Conservation (phyloP, 768 basidiomycete species). For the Boletus rubropictus region DNA sequence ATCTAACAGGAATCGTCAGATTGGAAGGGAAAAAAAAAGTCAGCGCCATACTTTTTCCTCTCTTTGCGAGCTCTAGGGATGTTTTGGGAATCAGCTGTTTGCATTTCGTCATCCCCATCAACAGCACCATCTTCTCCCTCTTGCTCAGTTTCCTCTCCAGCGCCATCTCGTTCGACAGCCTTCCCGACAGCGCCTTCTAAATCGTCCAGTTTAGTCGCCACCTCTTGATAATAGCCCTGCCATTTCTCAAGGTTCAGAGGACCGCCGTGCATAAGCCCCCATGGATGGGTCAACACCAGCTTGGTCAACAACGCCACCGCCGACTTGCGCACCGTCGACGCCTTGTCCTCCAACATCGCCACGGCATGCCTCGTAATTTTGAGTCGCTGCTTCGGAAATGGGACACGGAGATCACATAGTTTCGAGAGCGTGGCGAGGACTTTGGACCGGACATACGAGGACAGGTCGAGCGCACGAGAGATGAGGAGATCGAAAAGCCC, state of each 20-base stretch:
- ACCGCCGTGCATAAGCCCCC: slow-evolving; percentile 79
- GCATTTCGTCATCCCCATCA: slow-evolving; percentile 32
- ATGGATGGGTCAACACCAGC: slow-evolving; percentile 84
- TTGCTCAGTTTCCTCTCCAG: slow-evolving; percentile 33
- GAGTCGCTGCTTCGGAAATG: slow-evolving; percentile 84
- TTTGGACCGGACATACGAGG: slow-evolving; percentile 88
- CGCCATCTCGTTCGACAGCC: slow-evolving; percentile 44
- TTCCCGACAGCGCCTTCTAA: slow-evolving; percentile 66
- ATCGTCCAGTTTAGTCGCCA: slow-evolving; percentile 59
- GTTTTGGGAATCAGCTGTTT: slow-evolving; percentile 24
- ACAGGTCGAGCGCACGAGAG: slow-evolving; percentile 82
- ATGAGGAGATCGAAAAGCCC: slow-evolving; percentile 78
- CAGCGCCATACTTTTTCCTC: slow-evolving; percentile 23
- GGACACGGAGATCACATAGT: slow-evolving; percentile 68
- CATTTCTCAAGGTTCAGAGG: slow-evolving; percentile 65
- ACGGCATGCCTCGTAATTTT: slow-evolving; percentile 72
- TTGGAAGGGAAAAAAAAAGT: not conserved
- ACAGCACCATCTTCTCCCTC: slow-evolving; percentile 22
- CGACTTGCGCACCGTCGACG: slow-evolving; percentile 77
- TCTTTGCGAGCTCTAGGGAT: slow-evolving; percentile 27
- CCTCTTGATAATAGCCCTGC: slow-evolving; percentile 62
- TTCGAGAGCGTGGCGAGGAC: slow-evolving; percentile 72
- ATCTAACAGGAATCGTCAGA: slow-evolving; percentile 14
- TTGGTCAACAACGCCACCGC: slow-evolving; percentile 71
- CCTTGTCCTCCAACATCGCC: slow-evolving; percentile 83